Evolutionary conservation across 495 filamentous ascomycete genomes (phyloP), one percentile per base, ranked within the genome.

Genomic region (Neurospora sp.): DNA sequence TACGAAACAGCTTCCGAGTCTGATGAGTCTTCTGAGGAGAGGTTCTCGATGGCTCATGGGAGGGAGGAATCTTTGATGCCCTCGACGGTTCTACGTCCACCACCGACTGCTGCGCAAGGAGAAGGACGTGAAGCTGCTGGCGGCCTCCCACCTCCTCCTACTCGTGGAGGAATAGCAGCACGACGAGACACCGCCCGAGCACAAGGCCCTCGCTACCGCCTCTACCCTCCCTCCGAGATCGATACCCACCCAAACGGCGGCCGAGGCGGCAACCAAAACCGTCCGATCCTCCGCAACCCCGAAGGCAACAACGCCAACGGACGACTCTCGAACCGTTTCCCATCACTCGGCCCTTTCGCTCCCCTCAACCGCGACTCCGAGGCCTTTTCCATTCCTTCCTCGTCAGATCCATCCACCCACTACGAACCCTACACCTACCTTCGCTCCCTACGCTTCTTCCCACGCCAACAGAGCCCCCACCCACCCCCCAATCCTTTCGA

Each of bases 381-480:
- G 12, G 14, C 7, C 22, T 61, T 16, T 31, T 35, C 53, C 27
- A 8, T 65, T 4, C 27, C 53, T 31, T 18, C 27, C 12, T 18
- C 22, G 4, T 18, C 22, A 8, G 14, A 65, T 27, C 12, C 53
- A 18, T 35, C 53, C 53, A 61, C 14, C 53, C 53, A 65, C 6
- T 68, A 72, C 40, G 65, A 31, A 5, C 68, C 74, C 16, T 80
- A 74, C 44, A 80, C 78, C 18, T 80, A 69, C 71, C 20, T 39
- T 2, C 70, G 53, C 3, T 78, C 77, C 5, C 73, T 81, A 1
- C 59, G 35, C 14, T 70, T 78, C 38, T 22, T 75, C 3, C 27
- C 53, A 31, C 53, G 7, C 22, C 53, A 61, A 1, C 27, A 65
- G 12, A 6, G 6, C 6, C 31, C 14, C 7, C 31, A 35, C 31